phyloP scores from a whole-genome alignment of 2,329 filamentous ascomycete genomes.

The Drechslerella dactyloides region DNA sequence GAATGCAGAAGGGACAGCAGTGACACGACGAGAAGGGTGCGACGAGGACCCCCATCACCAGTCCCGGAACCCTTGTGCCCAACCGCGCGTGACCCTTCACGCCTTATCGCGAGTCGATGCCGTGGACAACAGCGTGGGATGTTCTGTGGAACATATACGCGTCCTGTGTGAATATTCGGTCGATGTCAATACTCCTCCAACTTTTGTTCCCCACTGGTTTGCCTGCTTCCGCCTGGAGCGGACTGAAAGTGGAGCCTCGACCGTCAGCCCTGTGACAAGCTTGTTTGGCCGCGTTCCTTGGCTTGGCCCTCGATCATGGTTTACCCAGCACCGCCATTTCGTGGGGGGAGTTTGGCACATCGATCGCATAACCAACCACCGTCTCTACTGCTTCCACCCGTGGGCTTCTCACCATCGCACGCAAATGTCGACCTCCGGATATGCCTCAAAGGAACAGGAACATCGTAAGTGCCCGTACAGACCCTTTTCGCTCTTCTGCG shows the following conservation, averaged over 20 bases:
- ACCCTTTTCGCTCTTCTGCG: background rate
- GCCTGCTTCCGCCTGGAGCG: too few relatives aligned
- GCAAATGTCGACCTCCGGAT: slow-evolving; percentile 27
- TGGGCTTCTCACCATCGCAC: slow-evolving; percentile 13
- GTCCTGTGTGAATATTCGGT: background rate
- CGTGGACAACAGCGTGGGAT: too few relatives aligned
- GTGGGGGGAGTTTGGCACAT: background rate
- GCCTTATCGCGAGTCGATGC: too few relatives aligned
- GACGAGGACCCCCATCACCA: background rate
- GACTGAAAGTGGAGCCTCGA: too few relatives aligned
- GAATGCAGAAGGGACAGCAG: too few relatives aligned
- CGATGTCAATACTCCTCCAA: background rate
- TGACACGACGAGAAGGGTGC: too few relatives aligned
- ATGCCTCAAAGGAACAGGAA: slow-evolving; percentile 41
- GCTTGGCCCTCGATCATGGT: slow-evolving; percentile 13
- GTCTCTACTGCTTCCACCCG: background rate
- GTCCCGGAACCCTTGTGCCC: background rate
- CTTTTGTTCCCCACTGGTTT: background rate
- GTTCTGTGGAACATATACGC: background rate
- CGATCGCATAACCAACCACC: background rate
- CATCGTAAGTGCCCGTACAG: slow-evolving; percentile 30
- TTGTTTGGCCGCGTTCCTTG: slow-evolving; percentile 16
- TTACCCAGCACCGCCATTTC: background rate
- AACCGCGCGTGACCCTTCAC: too few relatives aligned
- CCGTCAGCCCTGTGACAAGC: slow-evolving; percentile 18